Evolutionary conservation across 352 stramenopile species (phyloP).

Genomic region (Elongisporangium prolatum): DNA sequence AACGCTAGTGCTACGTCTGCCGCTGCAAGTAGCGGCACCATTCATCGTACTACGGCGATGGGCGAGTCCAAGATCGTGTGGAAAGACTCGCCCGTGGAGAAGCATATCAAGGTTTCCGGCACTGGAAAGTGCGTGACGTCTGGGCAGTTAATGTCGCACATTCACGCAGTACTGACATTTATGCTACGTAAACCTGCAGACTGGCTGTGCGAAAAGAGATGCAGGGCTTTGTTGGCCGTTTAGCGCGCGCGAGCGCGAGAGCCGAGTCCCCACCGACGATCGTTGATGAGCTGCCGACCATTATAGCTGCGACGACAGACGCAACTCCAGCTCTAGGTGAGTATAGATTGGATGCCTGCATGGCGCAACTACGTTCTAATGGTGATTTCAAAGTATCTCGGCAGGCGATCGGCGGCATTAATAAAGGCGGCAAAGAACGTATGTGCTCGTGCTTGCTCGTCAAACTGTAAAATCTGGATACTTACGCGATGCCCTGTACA

Average conservation of each 20-base stretch:
- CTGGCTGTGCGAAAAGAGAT: conserved; percentile 61
- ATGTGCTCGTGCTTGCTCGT: not conserved
- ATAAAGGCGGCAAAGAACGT: conserved; percentile 12
- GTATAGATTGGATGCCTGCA: not conserved
- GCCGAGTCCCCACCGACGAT: conserved; percentile 24
- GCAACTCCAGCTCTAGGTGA: not conserved
- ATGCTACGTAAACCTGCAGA: conserved; percentile 6
- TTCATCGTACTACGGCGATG: conserved; percentile 7
- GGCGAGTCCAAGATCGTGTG: conserved; percentile 58
- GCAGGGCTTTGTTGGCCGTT: conserved; percentile 59
- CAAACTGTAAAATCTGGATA: not conserved
- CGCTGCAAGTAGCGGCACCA: conserved; percentile 8
- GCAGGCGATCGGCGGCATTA: conserved; percentile 2
- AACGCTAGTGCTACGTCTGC: conserved; percentile 3
- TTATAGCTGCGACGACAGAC: conserved; percentile 7
- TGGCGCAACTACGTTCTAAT: not conserved
- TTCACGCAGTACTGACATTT: not conserved
- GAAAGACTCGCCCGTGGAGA: conserved; percentile 75
- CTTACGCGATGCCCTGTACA: not conserved
- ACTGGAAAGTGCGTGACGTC: conserved; percentile 38
- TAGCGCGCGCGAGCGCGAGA: conserved; percentile 55
- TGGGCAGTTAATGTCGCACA: conserved; percentile 1
- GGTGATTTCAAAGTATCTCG: not conserved
- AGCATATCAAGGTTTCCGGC: conserved; percentile 73
- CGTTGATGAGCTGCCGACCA: conserved; percentile 1